These are phyloP conservation scores for Aspergillus jensenii DNA, from an alignment of 2,329 filamentous ascomycete species.

Conservation along the genomic window DNA sequence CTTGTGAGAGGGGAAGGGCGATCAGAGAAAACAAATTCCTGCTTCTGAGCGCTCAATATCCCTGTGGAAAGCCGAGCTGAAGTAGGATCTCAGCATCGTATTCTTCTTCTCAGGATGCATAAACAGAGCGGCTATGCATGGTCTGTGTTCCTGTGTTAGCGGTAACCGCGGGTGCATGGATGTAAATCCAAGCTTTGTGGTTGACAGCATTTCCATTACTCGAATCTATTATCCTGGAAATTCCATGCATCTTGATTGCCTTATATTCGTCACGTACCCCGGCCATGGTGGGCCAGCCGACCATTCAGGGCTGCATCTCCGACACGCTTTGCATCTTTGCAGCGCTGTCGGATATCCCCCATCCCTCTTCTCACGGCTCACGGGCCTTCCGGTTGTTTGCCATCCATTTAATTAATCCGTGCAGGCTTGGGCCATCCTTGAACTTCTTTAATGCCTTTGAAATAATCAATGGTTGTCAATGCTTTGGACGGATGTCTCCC, in stretches of 20 bases:
- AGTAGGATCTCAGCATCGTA: background rate
- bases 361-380: background rate
- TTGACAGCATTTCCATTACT: background rate
- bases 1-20: background rate
- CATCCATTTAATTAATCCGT: background rate
- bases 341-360: background rate
- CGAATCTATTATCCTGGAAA: background rate
- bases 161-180: constrained; percentile 3
- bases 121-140: background rate
- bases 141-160: background rate
- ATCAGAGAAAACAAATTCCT: constrained; percentile 11
- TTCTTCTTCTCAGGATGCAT: background rate
- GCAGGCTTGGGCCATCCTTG: background rate
- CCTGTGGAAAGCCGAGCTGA: background rate
- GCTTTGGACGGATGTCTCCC: background rate
- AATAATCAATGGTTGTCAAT: background rate
- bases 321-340: background rate
- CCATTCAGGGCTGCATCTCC: background rate
- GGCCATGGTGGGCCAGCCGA: background rate
- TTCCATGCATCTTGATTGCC: background rate
- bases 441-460: background rate
- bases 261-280: background rate
- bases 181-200: background rate
- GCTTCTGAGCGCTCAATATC: background rate
- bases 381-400: constrained; percentile 1